Conservation (phyloP, 352 stramenopile genomes). For the Globisporangium irregulare region DNA sequence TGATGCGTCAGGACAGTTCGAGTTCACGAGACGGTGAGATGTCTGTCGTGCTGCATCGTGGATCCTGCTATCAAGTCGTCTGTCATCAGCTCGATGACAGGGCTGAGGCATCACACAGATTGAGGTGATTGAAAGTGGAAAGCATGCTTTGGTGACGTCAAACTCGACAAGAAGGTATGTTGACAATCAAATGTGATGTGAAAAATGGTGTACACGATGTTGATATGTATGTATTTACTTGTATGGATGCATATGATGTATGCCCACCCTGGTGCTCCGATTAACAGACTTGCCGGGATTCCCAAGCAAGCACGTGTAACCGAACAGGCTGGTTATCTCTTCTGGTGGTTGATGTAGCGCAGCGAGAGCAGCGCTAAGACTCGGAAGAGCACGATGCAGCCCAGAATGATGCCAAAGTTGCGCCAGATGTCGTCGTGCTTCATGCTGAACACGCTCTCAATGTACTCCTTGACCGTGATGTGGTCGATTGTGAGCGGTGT, state of each 20-base stretch:
- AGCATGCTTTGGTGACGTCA: neutral
- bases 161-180: neutral
- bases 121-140: neutral
- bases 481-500: conserved; percentile 1
- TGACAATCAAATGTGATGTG: neutral
- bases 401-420: conserved; percentile 20
- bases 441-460: conserved; percentile 27
- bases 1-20: neutral
- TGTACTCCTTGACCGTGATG: conserved; percentile 31
- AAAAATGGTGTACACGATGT: neutral
- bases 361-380: conserved; percentile 35
- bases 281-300: neutral
- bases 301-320: neutral
- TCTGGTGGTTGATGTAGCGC: conserved; percentile 35
- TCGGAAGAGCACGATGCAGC: conserved; percentile 36
- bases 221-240: neutral
- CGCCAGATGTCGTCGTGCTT: conserved; percentile 23
- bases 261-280: neutral
- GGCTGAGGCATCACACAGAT: neutral
- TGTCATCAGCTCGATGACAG: neutral
- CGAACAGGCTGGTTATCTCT: neutral
- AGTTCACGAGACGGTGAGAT: neutral
- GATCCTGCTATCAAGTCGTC: too few relatives aligned
- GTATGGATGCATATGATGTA: neutral
- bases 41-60: too few relatives aligned